A percentile compares a stretch with the other conserved stretches of the same genome.
These are phyloP conservation scores for Phytopythium litorale DNA, from an alignment of 352 stramenopile species.

Conservation along the genomic window DNA sequence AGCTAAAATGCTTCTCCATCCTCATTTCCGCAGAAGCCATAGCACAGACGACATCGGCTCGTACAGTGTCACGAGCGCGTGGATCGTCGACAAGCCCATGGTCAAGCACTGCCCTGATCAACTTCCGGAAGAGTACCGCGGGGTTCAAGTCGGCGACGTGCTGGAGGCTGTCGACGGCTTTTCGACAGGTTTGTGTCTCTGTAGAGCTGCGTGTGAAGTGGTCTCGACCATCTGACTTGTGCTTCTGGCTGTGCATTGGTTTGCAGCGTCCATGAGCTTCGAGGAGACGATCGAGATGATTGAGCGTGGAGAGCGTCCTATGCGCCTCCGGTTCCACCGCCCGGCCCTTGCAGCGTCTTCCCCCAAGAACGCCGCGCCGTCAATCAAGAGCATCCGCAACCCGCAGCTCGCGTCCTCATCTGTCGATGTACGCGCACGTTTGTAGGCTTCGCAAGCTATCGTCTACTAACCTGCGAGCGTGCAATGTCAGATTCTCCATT, in stretches of 20 bases:
- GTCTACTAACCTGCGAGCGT: background rate
- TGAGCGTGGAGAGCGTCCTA: constrained; percentile 45
- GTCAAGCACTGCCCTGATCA: constrained; percentile 25
- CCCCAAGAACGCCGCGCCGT: background rate
- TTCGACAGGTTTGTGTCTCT: constrained; percentile 35
- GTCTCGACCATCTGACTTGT: background rate
- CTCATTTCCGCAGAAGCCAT: constrained; percentile 33
- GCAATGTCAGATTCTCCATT: constrained; percentile 52
- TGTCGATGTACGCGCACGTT: constrained; percentile 27
- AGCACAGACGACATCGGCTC: constrained; percentile 54
- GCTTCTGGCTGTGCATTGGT: background rate
- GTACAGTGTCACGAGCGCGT: constrained; percentile 27
- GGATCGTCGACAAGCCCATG: constrained; percentile 54
- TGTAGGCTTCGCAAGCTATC: background rate
- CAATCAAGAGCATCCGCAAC: constrained; percentile 1
- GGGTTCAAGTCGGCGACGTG: constrained; percentile 56
- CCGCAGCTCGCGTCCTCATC: constrained; percentile 28
- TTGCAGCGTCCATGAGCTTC: constrained; percentile 54
- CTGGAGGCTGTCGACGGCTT: constrained; percentile 74
- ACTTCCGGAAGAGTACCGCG: constrained; percentile 33
- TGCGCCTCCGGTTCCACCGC: constrained; percentile 60
- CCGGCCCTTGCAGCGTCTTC: constrained; percentile 18
- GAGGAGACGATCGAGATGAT: constrained; percentile 49
- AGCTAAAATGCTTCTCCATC: constrained; percentile 5
- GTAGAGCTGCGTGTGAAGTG: background rate